Evolutionary conservation across 2,329 filamentous ascomycete species (phyloP).

Genomic region (Xylaria sp.): DNA sequence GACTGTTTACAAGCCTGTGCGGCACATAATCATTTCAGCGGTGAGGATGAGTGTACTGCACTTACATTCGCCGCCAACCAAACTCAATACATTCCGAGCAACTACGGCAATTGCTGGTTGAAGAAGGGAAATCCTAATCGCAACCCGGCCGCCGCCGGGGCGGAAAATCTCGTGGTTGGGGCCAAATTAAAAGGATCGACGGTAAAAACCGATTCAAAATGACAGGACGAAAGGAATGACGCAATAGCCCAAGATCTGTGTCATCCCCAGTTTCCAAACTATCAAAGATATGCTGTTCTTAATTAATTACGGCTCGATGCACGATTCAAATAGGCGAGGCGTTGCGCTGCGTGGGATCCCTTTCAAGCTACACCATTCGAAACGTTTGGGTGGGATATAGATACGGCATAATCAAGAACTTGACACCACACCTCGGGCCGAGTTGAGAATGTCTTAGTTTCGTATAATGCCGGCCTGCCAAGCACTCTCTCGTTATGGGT

Average conservation of each 20-base stretch:
- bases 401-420: background rate
- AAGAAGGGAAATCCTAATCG: conserved; percentile 13
- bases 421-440: background rate
- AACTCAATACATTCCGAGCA: conserved; percentile 21
- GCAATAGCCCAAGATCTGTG: background rate
- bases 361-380: background rate
- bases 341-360: background rate
- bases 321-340: background rate
- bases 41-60: conserved; percentile 31
- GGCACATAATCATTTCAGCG: conserved; percentile 37
- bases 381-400: background rate
- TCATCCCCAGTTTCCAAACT: background rate
- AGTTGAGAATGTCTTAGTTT: background rate
- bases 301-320: too few relatives aligned
- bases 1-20: conserved; percentile 42
- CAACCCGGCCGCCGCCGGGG: too few relatives aligned
- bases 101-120: conserved; percentile 38
- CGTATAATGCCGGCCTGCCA: too few relatives aligned
- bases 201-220: background rate
- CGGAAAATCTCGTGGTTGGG: background rate
- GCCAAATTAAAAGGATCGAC: background rate
- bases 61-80: conserved; percentile 37
- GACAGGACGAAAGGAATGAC: background rate
- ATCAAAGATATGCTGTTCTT: background rate
- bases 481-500: too few relatives aligned